These are phyloP conservation scores for Termitomyces titanicus DNA, from an alignment of 768 basidiomycete genomes.

Conservation along the genomic window DNA sequence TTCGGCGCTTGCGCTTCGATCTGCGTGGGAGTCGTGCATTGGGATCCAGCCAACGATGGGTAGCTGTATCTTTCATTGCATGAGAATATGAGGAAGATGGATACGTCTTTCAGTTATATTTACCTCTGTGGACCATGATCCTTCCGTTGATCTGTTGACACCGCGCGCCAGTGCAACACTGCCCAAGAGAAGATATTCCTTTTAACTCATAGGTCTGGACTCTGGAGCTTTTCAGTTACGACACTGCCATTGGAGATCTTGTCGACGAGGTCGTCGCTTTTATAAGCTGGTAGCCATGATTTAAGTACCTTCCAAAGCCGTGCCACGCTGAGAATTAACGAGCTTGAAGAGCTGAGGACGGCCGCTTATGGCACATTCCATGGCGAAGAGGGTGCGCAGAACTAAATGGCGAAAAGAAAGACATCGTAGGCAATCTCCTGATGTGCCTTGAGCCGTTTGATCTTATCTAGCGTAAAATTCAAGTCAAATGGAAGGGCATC, in stretches of 20 bases:
- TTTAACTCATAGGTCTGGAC: conserved; percentile 40
- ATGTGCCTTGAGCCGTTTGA: conserved; percentile 45
- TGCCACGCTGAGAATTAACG: conserved; percentile 33
- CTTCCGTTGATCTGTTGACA: no score
- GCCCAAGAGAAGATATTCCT: conserved; percentile 28
- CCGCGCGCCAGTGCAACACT: no score
- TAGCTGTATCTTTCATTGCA: no score
- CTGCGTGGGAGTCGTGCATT: conserved; percentile 29
- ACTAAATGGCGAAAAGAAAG: conserved; percentile 54
- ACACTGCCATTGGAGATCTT: conserved; percentile 20
- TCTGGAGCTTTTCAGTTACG: conserved; percentile 37
- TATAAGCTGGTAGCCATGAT: conserved; percentile 44
- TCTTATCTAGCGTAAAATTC: conserved; percentile 38
- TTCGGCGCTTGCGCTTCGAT: not conserved
- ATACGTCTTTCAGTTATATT: no score
- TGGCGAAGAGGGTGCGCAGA: conserved; percentile 47
- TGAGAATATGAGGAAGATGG: no score
- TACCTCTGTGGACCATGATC: no score
- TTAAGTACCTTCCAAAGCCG: conserved; percentile 31
- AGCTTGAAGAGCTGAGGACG: conserved; percentile 49
- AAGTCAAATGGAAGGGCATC: conserved; percentile 46
- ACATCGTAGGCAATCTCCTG: conserved; percentile 55
- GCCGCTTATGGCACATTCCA: conserved; percentile 48
- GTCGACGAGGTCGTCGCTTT: conserved; percentile 51
- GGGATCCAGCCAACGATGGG: conserved; percentile 36